Percentiles rank a stretch among this genome's conserved stretches.
Evolutionary conservation across 129 eudicot species (phyloP).

Genomic region (Lactuca sativa): DNA sequence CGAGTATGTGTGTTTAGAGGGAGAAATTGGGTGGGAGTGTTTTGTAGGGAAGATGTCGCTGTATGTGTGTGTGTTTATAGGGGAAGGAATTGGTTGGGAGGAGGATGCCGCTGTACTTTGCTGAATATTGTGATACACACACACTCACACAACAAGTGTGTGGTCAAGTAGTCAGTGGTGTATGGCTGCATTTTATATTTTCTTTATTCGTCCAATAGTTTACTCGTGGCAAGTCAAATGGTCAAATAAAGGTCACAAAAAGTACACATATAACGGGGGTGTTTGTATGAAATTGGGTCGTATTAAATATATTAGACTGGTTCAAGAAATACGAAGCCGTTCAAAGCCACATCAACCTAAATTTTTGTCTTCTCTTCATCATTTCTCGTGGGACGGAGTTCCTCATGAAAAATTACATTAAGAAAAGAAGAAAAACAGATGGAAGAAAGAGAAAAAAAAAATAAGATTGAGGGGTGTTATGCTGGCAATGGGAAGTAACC

Average conservation of each 20-base stretch:
- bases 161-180: constrained; percentile 11
- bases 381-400: too few relatives aligned
- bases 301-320: too few relatives aligned
- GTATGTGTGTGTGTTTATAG: constrained; percentile 29
- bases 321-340: too few relatives aligned
- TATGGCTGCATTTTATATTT: constrained; percentile 9
- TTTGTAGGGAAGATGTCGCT: constrained; percentile 22
- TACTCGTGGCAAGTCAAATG: background rate
- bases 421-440: too few relatives aligned
- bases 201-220: background rate
- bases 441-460: too few relatives aligned
- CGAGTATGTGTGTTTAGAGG: background rate
- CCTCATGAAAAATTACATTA: too few relatives aligned
- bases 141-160: constrained; percentile 8
- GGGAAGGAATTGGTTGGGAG: background rate
- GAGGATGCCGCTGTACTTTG: constrained; percentile 29
- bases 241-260: constrained; percentile 18
- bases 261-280: background rate
- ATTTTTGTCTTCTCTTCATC: too few relatives aligned
- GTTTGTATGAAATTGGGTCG: background rate
- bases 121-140: constrained; percentile 26
- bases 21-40: background rate
- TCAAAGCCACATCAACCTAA: too few relatives aligned
- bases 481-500: too few relatives aligned
- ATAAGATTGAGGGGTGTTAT: too few relatives aligned